Evolutionary conservation across 345 rosid species (phyloP).

Genomic region (Rhodamnia rubescens): DNA sequence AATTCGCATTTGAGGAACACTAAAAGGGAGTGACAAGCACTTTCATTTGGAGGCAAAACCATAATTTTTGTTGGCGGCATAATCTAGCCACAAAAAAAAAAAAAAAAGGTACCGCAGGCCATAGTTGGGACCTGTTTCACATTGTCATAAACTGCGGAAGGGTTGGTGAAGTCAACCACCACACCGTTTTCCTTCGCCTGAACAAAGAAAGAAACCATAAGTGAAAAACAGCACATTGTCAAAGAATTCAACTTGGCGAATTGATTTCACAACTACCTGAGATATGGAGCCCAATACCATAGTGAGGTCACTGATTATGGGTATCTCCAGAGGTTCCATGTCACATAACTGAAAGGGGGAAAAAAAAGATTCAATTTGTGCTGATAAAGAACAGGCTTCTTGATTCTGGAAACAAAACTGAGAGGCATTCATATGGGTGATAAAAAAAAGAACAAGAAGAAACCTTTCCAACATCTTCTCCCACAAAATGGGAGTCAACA

Average conservation of each 20-base stretch:
- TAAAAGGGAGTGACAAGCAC: background rate
- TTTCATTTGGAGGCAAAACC: background rate
- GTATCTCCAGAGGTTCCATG: constrained; percentile 83
- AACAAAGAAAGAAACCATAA: background rate
- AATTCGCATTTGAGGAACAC: background rate
- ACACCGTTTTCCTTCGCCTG: constrained; percentile 85
- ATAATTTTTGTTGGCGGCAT: background rate
- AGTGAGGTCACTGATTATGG: constrained; percentile 68
- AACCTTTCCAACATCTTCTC: constrained; percentile 87
- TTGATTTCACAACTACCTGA: constrained; percentile 38
- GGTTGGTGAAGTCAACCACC: constrained; percentile 75
- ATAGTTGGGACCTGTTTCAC: constrained; percentile 60
- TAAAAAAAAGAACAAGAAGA: background rate
- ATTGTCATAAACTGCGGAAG: constrained; percentile 82
- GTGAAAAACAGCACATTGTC: background rate
- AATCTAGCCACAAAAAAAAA: background rate
- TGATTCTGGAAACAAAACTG: background rate
- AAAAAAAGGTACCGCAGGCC: background rate
- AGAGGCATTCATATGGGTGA: background rate
- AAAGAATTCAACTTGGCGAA: background rate
- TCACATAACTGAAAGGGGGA: constrained; percentile 41
- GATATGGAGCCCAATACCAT: constrained; percentile 96
- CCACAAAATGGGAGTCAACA: constrained; percentile 60
- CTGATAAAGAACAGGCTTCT: background rate
- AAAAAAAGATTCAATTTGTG: background rate